Evolutionary conservation across 495 filamentous ascomycete genomes (phyloP), one percentile per base, ranked within the genome.

Genomic region (Aspergillus mulundensis): DNA sequence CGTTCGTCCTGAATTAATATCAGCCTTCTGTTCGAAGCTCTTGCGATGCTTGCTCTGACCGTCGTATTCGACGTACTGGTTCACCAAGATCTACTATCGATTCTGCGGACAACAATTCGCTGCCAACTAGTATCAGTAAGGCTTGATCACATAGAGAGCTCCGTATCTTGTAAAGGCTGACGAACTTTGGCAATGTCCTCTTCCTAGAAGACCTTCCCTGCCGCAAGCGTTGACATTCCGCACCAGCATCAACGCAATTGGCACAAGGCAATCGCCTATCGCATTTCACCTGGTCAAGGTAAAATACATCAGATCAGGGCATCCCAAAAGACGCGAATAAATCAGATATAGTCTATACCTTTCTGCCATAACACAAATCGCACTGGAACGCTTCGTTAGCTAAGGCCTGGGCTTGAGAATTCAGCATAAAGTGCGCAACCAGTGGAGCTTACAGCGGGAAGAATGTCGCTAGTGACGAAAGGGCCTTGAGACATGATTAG

Each of bases 291-390:
- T 66, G 20, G 24, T 34, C 23, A 32, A 8, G 34, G 20, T 19
- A n/a, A 46, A 34, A 18, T n/a, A 12, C 28, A 12, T 43, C 28
- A 10, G 19, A 15, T 18, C 24, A 15, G 32, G 32, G 12, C 12
- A 36, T 15, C n/a, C n/a, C n/a, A n/a, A n/a, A n/a, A n/a, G n/a
- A n/a, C n/a, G n/a, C n/a, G n/a, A n/a, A n/a, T n/a, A n/a, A n/a
- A n/a, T n/a, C n/a, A n/a, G n/a, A n/a, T n/a, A n/a, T 44, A 23
- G 2, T 14, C 2, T 14, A 10, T 36, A 66, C 60, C 62, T 69
- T 69, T 57, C 64, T 60, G 5, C 62, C 53, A 57, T 67, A 53
- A 44, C 66, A 69, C 5, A 60, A 42, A 40, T 69, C 66, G 56
- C 65, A 67, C 65, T 67, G 25, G 42, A 15, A 46, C n/a, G 16